These are phyloP conservation scores for Dalbergia cochinchinensis DNA, from an alignment of 306 rosid genomes.

Conservation along the genomic window DNA sequence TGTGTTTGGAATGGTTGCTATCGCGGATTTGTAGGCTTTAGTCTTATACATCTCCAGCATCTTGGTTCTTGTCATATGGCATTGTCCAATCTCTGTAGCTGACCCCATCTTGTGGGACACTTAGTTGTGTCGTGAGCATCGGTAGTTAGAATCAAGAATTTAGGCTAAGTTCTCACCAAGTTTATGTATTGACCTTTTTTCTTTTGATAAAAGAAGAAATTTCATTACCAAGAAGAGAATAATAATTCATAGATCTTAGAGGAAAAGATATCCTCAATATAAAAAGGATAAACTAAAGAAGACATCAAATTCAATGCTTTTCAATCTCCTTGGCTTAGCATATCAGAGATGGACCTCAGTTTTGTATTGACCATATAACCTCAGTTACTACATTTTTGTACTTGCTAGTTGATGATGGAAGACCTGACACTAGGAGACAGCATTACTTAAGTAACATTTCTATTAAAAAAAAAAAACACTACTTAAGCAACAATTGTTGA, in stretches of 20 bases:
- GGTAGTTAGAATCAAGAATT: neutral
- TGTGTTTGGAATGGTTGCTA: neutral
- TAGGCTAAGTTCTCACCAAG: neutral
- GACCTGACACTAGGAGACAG: neutral
- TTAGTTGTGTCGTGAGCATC: slow-evolving; percentile 2
- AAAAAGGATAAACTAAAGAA: too few species aligned
- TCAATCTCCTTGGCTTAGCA: too few species aligned
- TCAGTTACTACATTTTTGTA: neutral
- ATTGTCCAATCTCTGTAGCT: too few species aligned
- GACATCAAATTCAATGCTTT: too few species aligned
- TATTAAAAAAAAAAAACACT: too few species aligned
- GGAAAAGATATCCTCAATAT: too few species aligned
- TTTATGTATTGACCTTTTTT: too few species aligned
- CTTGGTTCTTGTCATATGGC: neutral
- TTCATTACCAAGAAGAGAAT: too few species aligned
- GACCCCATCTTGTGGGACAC: too few species aligned
- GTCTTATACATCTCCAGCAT: neutral
- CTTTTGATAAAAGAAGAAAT: too few species aligned
- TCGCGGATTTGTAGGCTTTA: slow-evolving; percentile 6
- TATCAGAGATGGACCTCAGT: too few species aligned
- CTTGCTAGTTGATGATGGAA: neutral
- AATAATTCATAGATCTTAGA: too few species aligned
- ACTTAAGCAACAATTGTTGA: neutral
- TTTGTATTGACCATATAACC: slow-evolving; percentile 6
- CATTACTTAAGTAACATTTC: neutral